Percentiles rank a stretch among this genome's conserved stretches.
Conservation (phyloP, 257 asterid genomes). For the Plantago major region DNA sequence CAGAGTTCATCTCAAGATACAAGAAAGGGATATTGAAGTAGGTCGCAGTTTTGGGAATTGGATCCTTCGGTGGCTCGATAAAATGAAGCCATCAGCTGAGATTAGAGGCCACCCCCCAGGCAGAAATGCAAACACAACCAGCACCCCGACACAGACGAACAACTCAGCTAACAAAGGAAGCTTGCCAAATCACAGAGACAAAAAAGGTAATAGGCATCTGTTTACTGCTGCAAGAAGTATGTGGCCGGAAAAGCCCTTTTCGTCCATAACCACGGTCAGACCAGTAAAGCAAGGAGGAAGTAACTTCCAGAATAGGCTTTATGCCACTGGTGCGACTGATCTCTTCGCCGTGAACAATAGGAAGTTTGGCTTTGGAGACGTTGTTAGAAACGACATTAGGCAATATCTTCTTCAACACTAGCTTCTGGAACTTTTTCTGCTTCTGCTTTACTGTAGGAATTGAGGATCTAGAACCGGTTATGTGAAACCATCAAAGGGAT, state of each 20-base stretch:
- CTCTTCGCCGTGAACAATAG: conserved; percentile 22
- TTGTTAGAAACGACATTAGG: conserved; percentile 56
- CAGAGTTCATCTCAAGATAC: conserved; percentile 64
- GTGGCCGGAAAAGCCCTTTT: conserved; percentile 36
- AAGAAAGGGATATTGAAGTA: conserved; percentile 81
- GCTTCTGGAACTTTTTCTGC: conserved; percentile 5
- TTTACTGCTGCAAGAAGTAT: conserved; percentile 44
- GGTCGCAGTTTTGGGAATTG: conserved; percentile 83
- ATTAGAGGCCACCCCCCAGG: conserved; percentile 45
- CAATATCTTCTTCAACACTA: conserved; percentile 48
- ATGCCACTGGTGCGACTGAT: conserved; percentile 27
- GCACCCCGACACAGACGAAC: conserved; percentile 26
- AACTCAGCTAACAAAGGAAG: conserved; percentile 25
- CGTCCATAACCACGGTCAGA: conserved; percentile 30
- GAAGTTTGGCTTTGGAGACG: conserved; percentile 37
- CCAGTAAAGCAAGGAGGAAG: conserved; percentile 47
- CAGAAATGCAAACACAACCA: conserved; percentile 25
- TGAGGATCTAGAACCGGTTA: too few relatives aligned
- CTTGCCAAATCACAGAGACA: conserved; percentile 26
- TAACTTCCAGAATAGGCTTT: conserved; percentile 51
- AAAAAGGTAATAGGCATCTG: conserved; percentile 45
- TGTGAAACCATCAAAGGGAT: too few relatives aligned
- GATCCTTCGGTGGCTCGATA: conserved; percentile 82
- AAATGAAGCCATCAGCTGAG: conserved; percentile 79
- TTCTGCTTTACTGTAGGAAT: too few relatives aligned